Conservation (phyloP, 1,139 yeast species). For the Saccharomyces hybrid region DNA sequence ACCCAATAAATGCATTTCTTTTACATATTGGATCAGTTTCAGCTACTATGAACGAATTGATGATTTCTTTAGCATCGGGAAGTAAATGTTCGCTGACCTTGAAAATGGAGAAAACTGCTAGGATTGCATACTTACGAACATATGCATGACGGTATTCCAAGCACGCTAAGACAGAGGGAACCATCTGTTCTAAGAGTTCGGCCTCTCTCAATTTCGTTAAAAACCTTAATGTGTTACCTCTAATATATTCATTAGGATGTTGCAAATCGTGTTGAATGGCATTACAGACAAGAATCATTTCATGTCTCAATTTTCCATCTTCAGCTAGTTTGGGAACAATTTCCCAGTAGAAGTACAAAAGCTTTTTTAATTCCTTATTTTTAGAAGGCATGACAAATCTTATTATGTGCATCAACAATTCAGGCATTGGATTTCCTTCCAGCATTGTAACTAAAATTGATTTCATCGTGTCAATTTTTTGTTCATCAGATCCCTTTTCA, state of each 20-base stretch:
- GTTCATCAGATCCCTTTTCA: constrained; percentile 86
- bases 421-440: constrained; percentile 94
- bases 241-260: constrained; percentile 94
- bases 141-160: constrained; percentile 95
- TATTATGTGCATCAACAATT: constrained; percentile 90
- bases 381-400: constrained; percentile 96
- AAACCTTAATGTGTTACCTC: constrained; percentile 92
- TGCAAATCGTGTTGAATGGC: constrained; percentile 96
- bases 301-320: constrained; percentile 91
- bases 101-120: constrained; percentile 79
- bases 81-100: constrained; percentile 78
- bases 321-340: constrained; percentile 87
- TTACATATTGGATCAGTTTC: constrained; percentile 94
- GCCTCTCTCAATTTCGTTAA: constrained; percentile 87
- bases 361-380: constrained; percentile 83
- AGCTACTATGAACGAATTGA: constrained; percentile 62
- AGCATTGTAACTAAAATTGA: constrained; percentile 77
- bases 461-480: constrained; percentile 86
- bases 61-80: constrained; percentile 89
- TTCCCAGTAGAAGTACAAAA: constrained; percentile 96
- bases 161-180: constrained; percentile 87
- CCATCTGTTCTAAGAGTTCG: constrained; percentile 89
- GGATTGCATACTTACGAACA: constrained; percentile 94
- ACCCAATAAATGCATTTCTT: constrained; percentile 89
- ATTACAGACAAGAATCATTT: constrained; percentile 96